A percentile compares a stretch with the other conserved stretches of the same genome.
These are phyloP conservation scores for Emmonsia crescens DNA, from an alignment of 2,329 filamentous ascomycete species.

Conservation along the genomic window DNA sequence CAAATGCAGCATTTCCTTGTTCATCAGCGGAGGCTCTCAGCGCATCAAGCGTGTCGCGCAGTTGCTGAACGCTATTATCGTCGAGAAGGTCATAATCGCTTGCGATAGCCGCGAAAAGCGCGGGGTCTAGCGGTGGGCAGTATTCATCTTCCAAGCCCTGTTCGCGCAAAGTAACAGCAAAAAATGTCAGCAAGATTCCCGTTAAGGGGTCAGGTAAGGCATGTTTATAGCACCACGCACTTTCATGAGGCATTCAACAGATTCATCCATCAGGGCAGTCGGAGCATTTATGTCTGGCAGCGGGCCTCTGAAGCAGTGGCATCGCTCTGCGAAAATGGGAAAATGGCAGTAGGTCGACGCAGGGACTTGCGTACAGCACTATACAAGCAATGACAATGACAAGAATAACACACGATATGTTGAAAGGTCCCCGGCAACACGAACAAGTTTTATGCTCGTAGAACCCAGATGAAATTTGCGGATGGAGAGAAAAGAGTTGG, in stretches of 20 bases:
- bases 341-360: background rate
- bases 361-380: background rate
- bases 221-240: background rate
- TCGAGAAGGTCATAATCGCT: constrained; percentile 57
- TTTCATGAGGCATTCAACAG: constrained; percentile 2
- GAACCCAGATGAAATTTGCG: background rate
- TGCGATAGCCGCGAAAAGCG: constrained; percentile 64
- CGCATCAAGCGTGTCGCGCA: constrained; percentile 50
- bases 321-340: background rate
- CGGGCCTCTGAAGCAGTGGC: background rate
- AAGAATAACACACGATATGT: background rate
- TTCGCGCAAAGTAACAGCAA: background rate
- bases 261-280: constrained; percentile 3
- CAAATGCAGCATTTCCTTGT: constrained; percentile 54
- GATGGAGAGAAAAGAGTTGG: background rate
- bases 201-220: background rate
- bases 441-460: background rate
- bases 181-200: background rate
- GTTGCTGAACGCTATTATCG: constrained; percentile 42
- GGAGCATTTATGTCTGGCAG: background rate
- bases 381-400: background rate
- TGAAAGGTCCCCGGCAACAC: background rate
- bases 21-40: constrained; percentile 64
- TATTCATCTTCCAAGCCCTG: constrained; percentile 53
- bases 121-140: constrained; percentile 63